These are phyloP conservation scores for Gossypium laxum DNA, from an alignment of 441 rosid genomes.

Conservation along the genomic window DNA sequence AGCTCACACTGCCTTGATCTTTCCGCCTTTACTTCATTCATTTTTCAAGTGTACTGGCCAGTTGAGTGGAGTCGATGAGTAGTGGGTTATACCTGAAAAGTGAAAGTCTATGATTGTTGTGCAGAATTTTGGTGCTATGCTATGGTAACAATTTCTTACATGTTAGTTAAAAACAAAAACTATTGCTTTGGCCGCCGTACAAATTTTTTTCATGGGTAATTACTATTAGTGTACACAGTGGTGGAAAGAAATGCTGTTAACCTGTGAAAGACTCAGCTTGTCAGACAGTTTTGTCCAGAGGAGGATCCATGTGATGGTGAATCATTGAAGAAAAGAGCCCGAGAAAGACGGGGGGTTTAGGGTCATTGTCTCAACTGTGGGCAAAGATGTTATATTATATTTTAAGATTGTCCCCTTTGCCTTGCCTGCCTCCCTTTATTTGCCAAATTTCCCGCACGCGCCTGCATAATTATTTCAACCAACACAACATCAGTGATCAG, in stretches of 20 bases:
- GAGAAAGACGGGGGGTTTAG: constrained; percentile 17
- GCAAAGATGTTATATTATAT: neutral
- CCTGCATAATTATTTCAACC: neutral
- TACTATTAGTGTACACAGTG: neutral
- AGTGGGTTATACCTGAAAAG: constrained; percentile 7
- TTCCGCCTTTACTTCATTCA: neutral
- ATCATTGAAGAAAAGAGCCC: constrained; percentile 15
- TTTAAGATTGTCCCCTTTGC: neutral
- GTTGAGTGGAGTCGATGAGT: neutral
- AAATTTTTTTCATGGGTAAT: neutral
- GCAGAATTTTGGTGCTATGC: neutral
- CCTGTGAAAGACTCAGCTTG: neutral
- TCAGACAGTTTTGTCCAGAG: constrained; percentile 1
- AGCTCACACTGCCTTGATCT: constrained; percentile 3
- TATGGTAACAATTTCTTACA: neutral
- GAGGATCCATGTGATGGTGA: constrained; percentile 5
- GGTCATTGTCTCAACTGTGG: neutral
- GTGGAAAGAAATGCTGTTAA: neutral
- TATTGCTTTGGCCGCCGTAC: neutral
- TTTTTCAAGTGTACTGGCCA: neutral
- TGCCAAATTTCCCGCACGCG: neutral
- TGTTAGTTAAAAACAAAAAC: neutral
- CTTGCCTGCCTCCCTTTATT: neutral
- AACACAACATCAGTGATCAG: neutral
- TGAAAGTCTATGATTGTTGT: neutral